Conservation (phyloP, 352 stramenopile species). For the Phytophthora hibernalis region DNA sequence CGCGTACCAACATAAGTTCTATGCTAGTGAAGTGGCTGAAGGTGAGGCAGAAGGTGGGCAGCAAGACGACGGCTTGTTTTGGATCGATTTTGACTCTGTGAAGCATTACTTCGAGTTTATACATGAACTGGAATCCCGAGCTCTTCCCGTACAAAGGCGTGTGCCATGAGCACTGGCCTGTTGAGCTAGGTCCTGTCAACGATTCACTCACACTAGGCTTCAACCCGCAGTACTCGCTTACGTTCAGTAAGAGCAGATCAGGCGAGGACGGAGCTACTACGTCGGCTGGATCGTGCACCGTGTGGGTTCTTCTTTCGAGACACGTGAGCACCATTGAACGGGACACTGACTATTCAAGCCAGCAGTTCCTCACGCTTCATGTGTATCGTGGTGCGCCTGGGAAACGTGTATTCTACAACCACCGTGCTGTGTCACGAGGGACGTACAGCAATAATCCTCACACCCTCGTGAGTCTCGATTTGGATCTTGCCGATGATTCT, state of each 20-base stretch:
- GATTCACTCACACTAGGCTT: constrained; percentile 93
- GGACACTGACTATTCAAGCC: constrained; percentile 52
- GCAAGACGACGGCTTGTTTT: constrained; percentile 96
- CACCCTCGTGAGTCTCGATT: constrained; percentile 88
- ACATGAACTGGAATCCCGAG: constrained; percentile 96
- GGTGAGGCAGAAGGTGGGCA: constrained; percentile 15
- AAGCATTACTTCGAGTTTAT: constrained; percentile 94
- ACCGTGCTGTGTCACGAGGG: constrained; percentile 77
- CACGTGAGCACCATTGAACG: constrained; percentile 90
- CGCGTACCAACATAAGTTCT: constrained; percentile 62
- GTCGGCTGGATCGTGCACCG: constrained; percentile 46
- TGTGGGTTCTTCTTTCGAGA: constrained; percentile 94
- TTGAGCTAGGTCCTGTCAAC: constrained; percentile 82
- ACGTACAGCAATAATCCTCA: constrained; percentile 95
- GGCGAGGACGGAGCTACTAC: constrained; percentile 16
- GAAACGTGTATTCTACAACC: constrained; percentile 86
- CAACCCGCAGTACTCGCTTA: constrained; percentile 95
- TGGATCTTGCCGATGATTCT: constrained; percentile 60
- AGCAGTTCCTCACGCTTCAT: constrained; percentile 92
- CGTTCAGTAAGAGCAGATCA: constrained; percentile 48
- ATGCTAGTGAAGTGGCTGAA: constrained; percentile 31
- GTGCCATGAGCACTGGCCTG: constrained; percentile 86
- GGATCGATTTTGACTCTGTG: constrained; percentile 95
- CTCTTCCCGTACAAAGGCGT: constrained; percentile 90
- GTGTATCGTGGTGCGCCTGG: constrained; percentile 80